These are phyloP conservation scores for Cadophora sp. DNA, from an alignment of 2,329 filamentous ascomycete genomes.

Conservation along the genomic window DNA sequence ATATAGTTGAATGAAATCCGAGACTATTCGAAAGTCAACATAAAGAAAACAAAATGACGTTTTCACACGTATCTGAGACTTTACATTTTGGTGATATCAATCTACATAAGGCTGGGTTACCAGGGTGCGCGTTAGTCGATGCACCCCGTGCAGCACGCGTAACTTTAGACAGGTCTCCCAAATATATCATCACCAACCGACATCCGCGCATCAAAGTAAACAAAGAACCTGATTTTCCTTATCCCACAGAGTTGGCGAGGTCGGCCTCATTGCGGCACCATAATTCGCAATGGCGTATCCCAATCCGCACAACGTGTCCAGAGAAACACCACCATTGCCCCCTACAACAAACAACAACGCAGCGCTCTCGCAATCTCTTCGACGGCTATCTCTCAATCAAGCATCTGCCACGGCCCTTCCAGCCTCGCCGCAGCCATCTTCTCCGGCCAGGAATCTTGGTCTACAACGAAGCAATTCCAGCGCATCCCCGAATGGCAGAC, in stretches of 20 bases:
- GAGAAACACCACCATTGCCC: constrained; percentile 27
- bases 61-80: background rate
- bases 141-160: constrained; percentile 23
- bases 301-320: constrained; percentile 20
- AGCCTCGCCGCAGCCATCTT: constrained; percentile 30
- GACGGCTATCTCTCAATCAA: constrained; percentile 47
- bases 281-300: constrained; percentile 24
- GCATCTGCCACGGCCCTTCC: constrained; percentile 31
- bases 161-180: constrained; percentile 4
- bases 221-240: constrained; percentile 2
- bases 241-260: constrained; percentile 2
- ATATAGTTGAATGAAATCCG: background rate
- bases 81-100: constrained; percentile 4
- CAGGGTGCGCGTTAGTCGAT: constrained; percentile 21
- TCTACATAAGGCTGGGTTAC: constrained; percentile 12
- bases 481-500: constrained; percentile 38
- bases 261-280: constrained; percentile 4
- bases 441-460: constrained; percentile 24
- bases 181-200: constrained; percentile 4
- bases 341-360: constrained; percentile 34
- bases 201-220: constrained; percentile 10
- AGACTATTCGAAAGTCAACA: background rate
- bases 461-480: constrained; percentile 29
- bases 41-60: background rate
- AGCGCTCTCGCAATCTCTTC: constrained; percentile 46